phyloP scores from a whole-genome alignment of 257 asterid genomes.

The Mentha longifolia region DNA sequence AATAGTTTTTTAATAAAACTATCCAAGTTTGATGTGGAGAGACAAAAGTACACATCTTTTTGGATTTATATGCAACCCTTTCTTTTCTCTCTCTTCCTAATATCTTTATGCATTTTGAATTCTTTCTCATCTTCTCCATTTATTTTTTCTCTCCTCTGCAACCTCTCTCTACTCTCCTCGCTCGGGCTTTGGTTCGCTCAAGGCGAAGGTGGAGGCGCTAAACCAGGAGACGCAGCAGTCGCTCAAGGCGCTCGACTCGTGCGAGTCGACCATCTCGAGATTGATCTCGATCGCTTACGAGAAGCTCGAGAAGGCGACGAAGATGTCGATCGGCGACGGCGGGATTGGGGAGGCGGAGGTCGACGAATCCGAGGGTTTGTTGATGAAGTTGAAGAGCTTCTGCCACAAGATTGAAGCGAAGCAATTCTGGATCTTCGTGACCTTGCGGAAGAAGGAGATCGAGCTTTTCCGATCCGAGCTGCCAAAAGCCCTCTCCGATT shows the following conservation, averaged over 20 bases:
- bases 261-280: conserved; percentile 70
- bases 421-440: conserved; percentile 74
- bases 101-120: too few species aligned
- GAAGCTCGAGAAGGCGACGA: conserved; percentile 45
- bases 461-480: conserved; percentile 62
- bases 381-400: conserved; percentile 56
- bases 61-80: too few species aligned
- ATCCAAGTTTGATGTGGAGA: too few species aligned
- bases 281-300: conserved; percentile 62
- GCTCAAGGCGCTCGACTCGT: conserved; percentile 60
- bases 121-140: too few species aligned
- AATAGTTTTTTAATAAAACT: too few species aligned
- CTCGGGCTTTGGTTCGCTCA: too few species aligned
- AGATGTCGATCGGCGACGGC: conserved; percentile 34
- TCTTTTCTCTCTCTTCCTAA: too few species aligned
- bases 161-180: too few species aligned
- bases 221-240: conserved; percentile 62
- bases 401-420: conserved; percentile 71
- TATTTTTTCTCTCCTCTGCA: too few species aligned
- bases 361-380: conserved; percentile 68
- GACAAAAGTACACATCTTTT: too few species aligned
- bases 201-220: conserved; percentile 54
- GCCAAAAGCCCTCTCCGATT: conserved; percentile 67
- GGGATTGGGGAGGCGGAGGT: conserved; percentile 44
- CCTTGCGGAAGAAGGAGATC: conserved; percentile 78